A percentile compares a stretch with the other conserved stretches of the same genome.
phyloP scores from a whole-genome alignment of 176 grass and related monocot species.

The Oryza rufipogon region DNA sequence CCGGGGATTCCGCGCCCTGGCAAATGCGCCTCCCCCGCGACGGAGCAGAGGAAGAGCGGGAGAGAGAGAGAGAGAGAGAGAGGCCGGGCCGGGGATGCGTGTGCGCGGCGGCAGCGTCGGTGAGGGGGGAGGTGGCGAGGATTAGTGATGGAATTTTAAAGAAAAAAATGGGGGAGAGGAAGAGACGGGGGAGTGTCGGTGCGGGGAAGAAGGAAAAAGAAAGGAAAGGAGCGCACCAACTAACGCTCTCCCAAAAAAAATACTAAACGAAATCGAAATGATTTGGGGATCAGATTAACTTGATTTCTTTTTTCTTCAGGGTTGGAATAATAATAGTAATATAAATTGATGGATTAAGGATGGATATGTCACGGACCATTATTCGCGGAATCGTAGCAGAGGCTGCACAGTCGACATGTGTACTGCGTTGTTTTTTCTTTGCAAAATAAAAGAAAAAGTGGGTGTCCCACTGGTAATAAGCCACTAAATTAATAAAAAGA shows the following conservation, averaged over 20 bases:
- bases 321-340: background rate
- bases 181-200: constrained; percentile 43
- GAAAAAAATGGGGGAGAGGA: constrained; percentile 19
- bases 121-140: background rate
- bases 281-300: background rate
- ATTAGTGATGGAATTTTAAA: constrained; percentile 39
- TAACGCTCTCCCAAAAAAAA: background rate
- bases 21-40: constrained; percentile 6
- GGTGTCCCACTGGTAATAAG: no score
- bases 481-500: no score
- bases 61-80: no score
- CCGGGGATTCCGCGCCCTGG: background rate
- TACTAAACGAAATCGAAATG: background rate
- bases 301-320: background rate
- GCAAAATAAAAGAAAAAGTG: no score
- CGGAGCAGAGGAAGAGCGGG: background rate
- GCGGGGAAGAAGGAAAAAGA: background rate
- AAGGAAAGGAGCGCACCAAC: constrained; percentile 45
- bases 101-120: constrained; percentile 40
- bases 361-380: background rate
- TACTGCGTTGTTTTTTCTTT: no score
- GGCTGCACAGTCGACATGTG: no score
- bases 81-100: background rate
- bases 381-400: background rate
- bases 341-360: background rate